Evolutionary conservation across 345 rosid genomes (phyloP), one percentile per base, ranked within the genome.

Genomic region (Bruguiera gymnorhiza): DNA sequence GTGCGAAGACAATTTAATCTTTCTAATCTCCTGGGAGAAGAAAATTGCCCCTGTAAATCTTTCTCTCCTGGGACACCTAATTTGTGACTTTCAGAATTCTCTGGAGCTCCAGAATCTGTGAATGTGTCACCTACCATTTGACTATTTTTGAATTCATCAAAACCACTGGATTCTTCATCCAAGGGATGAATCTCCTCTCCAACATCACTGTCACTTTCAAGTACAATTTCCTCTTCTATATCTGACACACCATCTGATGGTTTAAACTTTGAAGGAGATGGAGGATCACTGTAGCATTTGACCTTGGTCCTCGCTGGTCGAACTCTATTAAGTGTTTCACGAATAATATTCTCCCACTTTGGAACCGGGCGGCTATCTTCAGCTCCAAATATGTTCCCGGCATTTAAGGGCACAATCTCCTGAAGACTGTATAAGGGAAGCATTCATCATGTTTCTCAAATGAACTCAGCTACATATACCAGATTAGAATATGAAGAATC

Each of bases 341-440:
- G 95, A 56, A 94, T 85, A 43, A 88, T 83, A 72, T 85, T 89
- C 83, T 91, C 98, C 98, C 97, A 91, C 78, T 78, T 87, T 16
- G 83, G 76, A 70, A 88, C 90, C 0, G 98, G 93, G 60, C 92
- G 84, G 65, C 69, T 83, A 76, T 94, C 98, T 88, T 94, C 97
- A 31, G 96, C 88, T 52, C 98, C 98, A 65, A 94, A 91, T 51
- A 94, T 86, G 74, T 94, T 94, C 62, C 96, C 98, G 65, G 98
- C 93, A 78, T 86, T 94, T 60, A 94, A 83, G 24, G 98, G 97
- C 56, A 94, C 96, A 55, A 94, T 89, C 81, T 94, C 98, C 86
- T 91, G 98, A 69, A 94, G 79, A 68, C 98, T 94, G 73, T 4
- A 77, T 59, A 70, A 30, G 50, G 32, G 72, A 73, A 54, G 37